Base-by-base conservation (phyloP, 768 basidiomycete species). In the Lactifluus piperatus region DNA sequence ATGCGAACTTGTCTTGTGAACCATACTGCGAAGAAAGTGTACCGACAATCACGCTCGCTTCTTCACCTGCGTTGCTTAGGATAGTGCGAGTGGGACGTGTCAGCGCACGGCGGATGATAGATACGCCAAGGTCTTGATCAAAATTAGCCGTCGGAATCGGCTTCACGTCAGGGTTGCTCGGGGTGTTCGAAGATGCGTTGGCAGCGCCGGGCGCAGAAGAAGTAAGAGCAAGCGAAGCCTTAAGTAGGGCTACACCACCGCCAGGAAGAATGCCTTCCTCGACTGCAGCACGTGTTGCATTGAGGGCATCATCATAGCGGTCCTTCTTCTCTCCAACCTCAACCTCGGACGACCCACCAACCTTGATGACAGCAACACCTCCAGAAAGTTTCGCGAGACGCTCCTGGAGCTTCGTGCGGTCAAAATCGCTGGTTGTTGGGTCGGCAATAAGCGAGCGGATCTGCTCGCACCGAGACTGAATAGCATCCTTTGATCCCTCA, bases 311-410 rank as follows among this genome's bases (percentile, higher is more conserved):
- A 66, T 97, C 94, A 69, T 97, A 97, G 37, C 94, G 81, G 71
- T 98, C 95, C 84, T 98, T 97, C 91, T 97, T 98, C 82, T 98
- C 95, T 7, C 94, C 81, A 60, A 98, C 95, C 75, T 97, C 95
- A 52, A 97, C 95, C 73, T 98, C 95, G 53, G 81, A 84, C 24
- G 86, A 76, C 18, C 95, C 95, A 56, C 95, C 95, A 62, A 97
- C 95, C 75, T 92, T 94, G 81, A 97, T 97, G 74, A 98, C 94
- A 16, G 95, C 95, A 48, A 98, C 95, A 74, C 95, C 94, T 46
- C 95, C 95, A 45, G 82, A 83, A 54, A 98, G 79, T 81, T 99
- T 98, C 63, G 95, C 95, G 46, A 99, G 81, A 64, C 95, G 89
- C 71, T 98, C 95, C 72, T 97, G 94, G 51, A 99, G 81, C 77